A percentile compares a stretch with the other conserved stretches of the same genome.
Conservation (phyloP, 345 rosid species). For the Arabidopsis thaliana region DNA sequence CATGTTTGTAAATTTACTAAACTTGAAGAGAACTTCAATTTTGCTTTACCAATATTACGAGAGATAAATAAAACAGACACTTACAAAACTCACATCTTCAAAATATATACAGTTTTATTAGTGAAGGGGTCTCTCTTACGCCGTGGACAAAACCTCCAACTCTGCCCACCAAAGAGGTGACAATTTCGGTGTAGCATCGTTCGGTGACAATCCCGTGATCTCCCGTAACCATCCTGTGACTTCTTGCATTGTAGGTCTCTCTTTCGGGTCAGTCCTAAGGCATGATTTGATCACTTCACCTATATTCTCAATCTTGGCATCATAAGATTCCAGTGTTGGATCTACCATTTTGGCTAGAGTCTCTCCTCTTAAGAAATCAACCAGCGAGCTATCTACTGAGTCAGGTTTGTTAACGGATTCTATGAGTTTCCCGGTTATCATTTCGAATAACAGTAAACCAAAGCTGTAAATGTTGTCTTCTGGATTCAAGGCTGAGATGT, state of each 20-base stretch:
- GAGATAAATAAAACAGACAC: conserved; percentile 22
- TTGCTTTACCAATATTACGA: conserved; percentile 1
- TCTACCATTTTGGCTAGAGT: conserved; percentile 62
- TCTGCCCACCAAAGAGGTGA: conserved; percentile 99
- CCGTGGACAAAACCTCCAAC: conserved; percentile 74
- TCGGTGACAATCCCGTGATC: conserved; percentile 61
- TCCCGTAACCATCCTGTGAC: conserved; percentile 59
- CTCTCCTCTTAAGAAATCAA: conserved; percentile 53
- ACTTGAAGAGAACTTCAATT: neutral
- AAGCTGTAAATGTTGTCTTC: conserved; percentile 69
- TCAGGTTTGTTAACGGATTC: conserved; percentile 49
- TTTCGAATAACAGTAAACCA: conserved; percentile 78
- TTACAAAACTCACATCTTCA: conserved; percentile 19
- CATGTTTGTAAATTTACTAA: conserved; percentile 3
- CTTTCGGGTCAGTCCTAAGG: conserved; percentile 59
- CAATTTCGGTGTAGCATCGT: conserved; percentile 67
- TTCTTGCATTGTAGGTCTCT: conserved; percentile 66
- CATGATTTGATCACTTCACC: conserved; percentile 67
- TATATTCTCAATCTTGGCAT: conserved; percentile 60
- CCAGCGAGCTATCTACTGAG: conserved; percentile 62
- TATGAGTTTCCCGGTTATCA: conserved; percentile 75
- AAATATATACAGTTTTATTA: conserved; percentile 20
- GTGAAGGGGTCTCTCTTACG: conserved; percentile 22
- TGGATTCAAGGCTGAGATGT: conserved; percentile 31
- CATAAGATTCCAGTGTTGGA: conserved; percentile 65